Evolutionary conservation across 2,329 filamentous ascomycete species (phyloP).

Genomic region (Shiraia bambusicola): DNA sequence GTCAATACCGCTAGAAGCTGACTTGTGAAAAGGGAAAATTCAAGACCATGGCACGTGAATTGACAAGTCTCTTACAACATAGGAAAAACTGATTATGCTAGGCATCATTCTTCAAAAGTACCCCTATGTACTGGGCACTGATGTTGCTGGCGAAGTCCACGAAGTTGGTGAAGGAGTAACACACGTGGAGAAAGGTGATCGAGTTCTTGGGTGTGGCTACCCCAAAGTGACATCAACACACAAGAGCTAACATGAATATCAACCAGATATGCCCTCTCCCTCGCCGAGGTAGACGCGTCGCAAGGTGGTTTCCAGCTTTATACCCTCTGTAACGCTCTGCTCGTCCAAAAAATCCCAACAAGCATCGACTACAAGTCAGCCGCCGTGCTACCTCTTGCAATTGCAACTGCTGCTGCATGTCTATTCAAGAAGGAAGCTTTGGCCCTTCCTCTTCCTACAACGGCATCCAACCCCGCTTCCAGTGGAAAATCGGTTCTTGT

Average conservation of each 20-base stretch:
- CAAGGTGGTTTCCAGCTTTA: slow-evolving; percentile 42
- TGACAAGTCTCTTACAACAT: background rate
- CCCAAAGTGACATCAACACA: background rate
- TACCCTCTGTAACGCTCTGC: slow-evolving; percentile 28
- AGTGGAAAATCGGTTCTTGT: slow-evolving; percentile 47
- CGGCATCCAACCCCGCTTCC: slow-evolving; percentile 33
- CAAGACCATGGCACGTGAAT: slow-evolving; percentile 31
- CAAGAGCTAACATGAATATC: background rate
- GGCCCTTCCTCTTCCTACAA: slow-evolving; percentile 42
- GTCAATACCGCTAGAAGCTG: slow-evolving; percentile 1
- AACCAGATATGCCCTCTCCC: slow-evolving; percentile 29
- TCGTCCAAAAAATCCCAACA: slow-evolving; percentile 44
- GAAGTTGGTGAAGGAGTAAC: slow-evolving; percentile 51
- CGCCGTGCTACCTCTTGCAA: slow-evolving; percentile 47
- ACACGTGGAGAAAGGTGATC: slow-evolving; percentile 49
- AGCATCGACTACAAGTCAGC: slow-evolving; percentile 43
- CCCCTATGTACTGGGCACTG: slow-evolving; percentile 43
- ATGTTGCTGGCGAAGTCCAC: slow-evolving; percentile 50
- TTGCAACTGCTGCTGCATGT: slow-evolving; percentile 48
- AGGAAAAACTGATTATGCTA: slow-evolving; percentile 4
- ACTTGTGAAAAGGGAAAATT: slow-evolving; percentile 29
- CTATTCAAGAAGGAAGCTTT: slow-evolving; percentile 47
- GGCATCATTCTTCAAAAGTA: slow-evolving; percentile 40
- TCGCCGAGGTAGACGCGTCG: slow-evolving; percentile 21
- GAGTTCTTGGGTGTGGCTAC: slow-evolving; percentile 45